Evolutionary conservation across 2,329 filamentous ascomycete species (phyloP), one percentile per base, ranked within the genome.

Genomic region (Cylindrodendrum hubeiense): DNA sequence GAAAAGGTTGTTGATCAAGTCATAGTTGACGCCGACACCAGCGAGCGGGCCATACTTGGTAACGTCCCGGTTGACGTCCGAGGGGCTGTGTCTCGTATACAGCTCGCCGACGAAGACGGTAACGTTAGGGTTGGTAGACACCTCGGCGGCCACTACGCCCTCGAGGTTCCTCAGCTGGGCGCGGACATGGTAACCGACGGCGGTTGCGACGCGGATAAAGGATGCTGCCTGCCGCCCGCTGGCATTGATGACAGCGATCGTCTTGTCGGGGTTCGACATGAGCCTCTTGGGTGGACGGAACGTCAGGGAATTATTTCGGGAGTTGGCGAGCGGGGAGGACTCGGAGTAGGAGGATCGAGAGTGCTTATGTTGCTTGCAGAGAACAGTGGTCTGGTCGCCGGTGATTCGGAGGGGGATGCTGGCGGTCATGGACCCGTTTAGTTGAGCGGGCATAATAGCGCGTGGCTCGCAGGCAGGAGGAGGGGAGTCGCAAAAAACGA

Each of bases 161-260:
- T 96, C 93, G 68, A 92, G 88, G 74, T 94, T 95, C 76, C 94
- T 90, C 79, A 98, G 87, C 83, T 98, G 96, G 30, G 95, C 96
- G 76, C 93, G 93, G 62, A 99, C 95, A 79, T 91, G 90, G 85
- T 96, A 98, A 71, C 96, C 96, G 60, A 98, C 91, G 65, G 96
- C 96, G 47, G 93, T 93, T 63, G 95, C 95, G 77, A 97, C 94
- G 72, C 96, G 92, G 74, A 98, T 96, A 76, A 99, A 90, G 65
- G 95, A 98, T 63, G 95, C 95, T 70, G 95, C 94, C 85, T 99
- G 96, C 74, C 96, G 93, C 76, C 96, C 96, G 79, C 94, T 95
- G 78, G 94, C 94, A 82, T 98, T 98, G 83, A 98, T 95, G 77
- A 97, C 91, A 77, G 95, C 95, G 76, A 97, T 94, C 60, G 93